Evolutionary conservation across 1,284 basidiomycete species (phyloP), one percentile per base, ranked within the genome.

Genomic region (Flammula alnicola): DNA sequence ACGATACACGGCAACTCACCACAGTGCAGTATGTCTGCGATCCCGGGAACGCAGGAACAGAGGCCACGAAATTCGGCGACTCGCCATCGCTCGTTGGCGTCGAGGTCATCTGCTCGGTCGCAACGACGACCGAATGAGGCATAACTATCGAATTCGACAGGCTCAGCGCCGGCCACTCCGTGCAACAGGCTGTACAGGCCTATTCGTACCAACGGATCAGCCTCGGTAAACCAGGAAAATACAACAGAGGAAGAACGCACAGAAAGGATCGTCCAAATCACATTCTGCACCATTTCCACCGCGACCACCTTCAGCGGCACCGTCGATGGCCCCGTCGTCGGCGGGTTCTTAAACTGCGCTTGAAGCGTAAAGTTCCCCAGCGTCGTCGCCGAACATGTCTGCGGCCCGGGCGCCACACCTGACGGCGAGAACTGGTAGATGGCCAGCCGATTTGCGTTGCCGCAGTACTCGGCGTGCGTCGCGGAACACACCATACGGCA

Each of bases 21-120:
- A 70, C 64, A 5, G 67, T 68, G 48, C 73, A 75, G 46, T 70
- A 74, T 0, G 62, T 55, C 51, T 72, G 71, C 20, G 65, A 63
- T 1, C 73, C 72, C 3, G 72, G 67, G 60, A 73, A 72, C 1
- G 69, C 64, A 33, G 72, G 73, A 36, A 67, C 67, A 16, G 70
- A 72, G 4, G 70, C 69, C 11, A 73, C 70, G 46, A 74, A 75
- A 31, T 63, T 66, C 20, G 70, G 70, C 5, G 70, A 71, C 52
- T 74, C 70, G 25, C 73, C 73, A 44, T 69, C 66, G 19, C 61
- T 57, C 12, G 71, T 62, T n/a, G 61, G 63, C 10, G 61, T 67
- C 3, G 71, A 72, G 7, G 71, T 61, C 63, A 73, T 70, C 26
- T 69, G 57, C 44, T 72, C 63, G 4, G 61, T 62, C 10, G 69